Conservation (phyloP, 805 yeast genomes). For the Grigorovia yakushimaensis region DNA sequence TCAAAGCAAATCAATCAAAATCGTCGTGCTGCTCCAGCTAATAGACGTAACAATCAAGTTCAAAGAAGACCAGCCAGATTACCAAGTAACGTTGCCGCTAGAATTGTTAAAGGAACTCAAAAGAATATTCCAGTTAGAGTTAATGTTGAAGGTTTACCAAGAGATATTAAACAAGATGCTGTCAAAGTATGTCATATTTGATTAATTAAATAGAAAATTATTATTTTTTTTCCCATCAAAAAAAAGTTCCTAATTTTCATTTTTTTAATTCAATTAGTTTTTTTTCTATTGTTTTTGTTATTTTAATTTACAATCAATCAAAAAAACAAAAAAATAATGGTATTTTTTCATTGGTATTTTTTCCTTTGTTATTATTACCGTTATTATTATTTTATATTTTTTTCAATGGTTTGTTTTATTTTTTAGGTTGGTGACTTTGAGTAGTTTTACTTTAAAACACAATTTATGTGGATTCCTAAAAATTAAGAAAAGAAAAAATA, state of each 20-base stretch:
- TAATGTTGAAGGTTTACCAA: constrained; percentile 76
- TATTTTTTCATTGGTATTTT: background rate
- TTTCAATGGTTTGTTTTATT: background rate
- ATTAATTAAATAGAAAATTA: background rate
- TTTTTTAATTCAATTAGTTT: background rate
- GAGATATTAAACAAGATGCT: constrained; percentile 74
- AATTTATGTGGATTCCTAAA: too few relatives aligned
- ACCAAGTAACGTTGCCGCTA: constrained; percentile 27
- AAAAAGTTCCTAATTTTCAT: background rate
- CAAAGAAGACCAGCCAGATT: constrained; percentile 16
- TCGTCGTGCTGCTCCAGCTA: constrained; percentile 19
- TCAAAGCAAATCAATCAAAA: constrained; percentile 24
- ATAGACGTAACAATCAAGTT: constrained; percentile 10
- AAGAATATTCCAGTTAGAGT: constrained; percentile 63
- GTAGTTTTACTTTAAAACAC: background rate
- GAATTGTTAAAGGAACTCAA: constrained; percentile 28
- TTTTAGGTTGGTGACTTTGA: background rate
- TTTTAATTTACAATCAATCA: too few relatives aligned
- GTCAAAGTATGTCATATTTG: constrained; percentile 62
- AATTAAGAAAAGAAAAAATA: background rate
- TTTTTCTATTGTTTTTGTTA: background rate
- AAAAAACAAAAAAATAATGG: background rate
- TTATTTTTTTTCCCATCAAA: too few relatives aligned
- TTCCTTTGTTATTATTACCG: background rate
- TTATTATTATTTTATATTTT: too few relatives aligned